A percentile compares a stretch with the other conserved stretches of the same genome.
Conservation (phyloP, 1,284 basidiomycete species). For the Ganoderma sp. region DNA sequence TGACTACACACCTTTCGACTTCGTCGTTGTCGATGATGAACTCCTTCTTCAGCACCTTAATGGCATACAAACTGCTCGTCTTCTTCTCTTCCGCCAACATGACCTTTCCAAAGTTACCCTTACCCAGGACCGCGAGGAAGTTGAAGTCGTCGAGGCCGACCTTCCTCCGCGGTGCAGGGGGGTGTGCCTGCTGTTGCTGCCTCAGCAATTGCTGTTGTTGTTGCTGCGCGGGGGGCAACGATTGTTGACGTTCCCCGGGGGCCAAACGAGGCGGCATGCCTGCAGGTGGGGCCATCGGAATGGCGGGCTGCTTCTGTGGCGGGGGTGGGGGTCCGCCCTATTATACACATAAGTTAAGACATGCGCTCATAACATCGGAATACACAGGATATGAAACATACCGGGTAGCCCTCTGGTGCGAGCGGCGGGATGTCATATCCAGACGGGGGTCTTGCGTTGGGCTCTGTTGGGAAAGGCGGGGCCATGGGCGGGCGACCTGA, state of each 20-base stretch:
- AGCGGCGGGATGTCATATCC: slow-evolving; percentile 35
- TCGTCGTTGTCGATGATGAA: slow-evolving; percentile 99
- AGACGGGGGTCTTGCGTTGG: slow-evolving; percentile 28
- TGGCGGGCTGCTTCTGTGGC: slow-evolving; percentile 45
- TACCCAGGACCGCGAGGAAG: slow-evolving; percentile 97
- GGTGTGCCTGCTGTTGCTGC: slow-evolving; percentile 36
- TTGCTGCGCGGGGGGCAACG: slow-evolving; percentile 35
- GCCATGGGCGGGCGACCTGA: slow-evolving; percentile 31
- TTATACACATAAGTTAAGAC: slow-evolving; percentile 4
- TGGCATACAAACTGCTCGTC: slow-evolving; percentile 90
- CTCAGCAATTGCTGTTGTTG: slow-evolving; percentile 34
- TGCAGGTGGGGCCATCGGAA: slow-evolving; percentile 27
- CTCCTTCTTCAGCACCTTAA: slow-evolving; percentile 99
- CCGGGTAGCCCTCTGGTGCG: slow-evolving; percentile 37
- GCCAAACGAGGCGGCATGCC: slow-evolving; percentile 30
- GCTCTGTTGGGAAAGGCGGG: slow-evolving; percentile 40
- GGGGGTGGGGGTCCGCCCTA: slow-evolving; percentile 32
- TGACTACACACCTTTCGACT: slow-evolving; percentile 84
- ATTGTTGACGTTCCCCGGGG: slow-evolving; percentile 37
- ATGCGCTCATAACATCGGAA: slow-evolving; percentile 3
- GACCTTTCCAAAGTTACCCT: slow-evolving; percentile 99
- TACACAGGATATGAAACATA: slow-evolving; percentile 24
- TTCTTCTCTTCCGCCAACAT: slow-evolving; percentile 99
- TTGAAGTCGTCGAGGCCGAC: slow-evolving; percentile 99
- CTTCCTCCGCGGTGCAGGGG: slow-evolving; percentile 69